Evolutionary conservation across 2,329 filamentous ascomycete genomes (phyloP), one percentile per base, ranked within the genome.

Genomic region (Thyridium curvatum): DNA sequence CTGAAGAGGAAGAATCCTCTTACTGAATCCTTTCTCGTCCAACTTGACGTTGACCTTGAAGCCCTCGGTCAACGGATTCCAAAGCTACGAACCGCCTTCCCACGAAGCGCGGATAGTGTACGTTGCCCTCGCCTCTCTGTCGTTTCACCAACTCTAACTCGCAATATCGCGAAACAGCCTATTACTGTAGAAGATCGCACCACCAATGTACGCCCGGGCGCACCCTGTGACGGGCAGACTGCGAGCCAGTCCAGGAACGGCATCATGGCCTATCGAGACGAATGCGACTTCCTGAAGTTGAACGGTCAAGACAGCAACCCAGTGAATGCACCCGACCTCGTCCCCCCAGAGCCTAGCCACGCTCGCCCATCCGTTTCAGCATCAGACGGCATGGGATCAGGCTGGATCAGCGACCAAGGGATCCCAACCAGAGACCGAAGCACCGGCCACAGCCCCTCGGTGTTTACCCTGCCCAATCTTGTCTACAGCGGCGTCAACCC

Each of bases 1-100:
- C 64, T 97, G 48, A 94, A 94, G 61, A 77, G 77, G 42, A 85
- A 86, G 51, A 96, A 94, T 48, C 90, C 90, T 0, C 69, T 98
- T 36, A 94, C 91, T 0, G 90, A 96, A 55, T 96, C 91, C 0
- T 97, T 97, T 64, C 67, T 97, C 29, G 86, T 93, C 3, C 93
- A 97, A 58, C 69, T 97, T 5, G 89, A 97, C 49, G 84, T 96
- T 13, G 93, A 98, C 53, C 72, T 97, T 4, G 86, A 94, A 57
- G 81, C 79, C 10, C 70, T 87, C 18, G 79, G 80, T 12, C 61
- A 79, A 45, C 71, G 73, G 48, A 79, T 77, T 46, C 77, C 71
- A 8, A 77, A 72, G 44, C 65, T 80, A 15, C 72, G 66, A 46
- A 59, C 67, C 18, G 70, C 71, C 2, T 78, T 79, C 35, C 65